phyloP scores from a whole-genome alignment of 768 basidiomycete species.

The Trametes coccinea region DNA sequence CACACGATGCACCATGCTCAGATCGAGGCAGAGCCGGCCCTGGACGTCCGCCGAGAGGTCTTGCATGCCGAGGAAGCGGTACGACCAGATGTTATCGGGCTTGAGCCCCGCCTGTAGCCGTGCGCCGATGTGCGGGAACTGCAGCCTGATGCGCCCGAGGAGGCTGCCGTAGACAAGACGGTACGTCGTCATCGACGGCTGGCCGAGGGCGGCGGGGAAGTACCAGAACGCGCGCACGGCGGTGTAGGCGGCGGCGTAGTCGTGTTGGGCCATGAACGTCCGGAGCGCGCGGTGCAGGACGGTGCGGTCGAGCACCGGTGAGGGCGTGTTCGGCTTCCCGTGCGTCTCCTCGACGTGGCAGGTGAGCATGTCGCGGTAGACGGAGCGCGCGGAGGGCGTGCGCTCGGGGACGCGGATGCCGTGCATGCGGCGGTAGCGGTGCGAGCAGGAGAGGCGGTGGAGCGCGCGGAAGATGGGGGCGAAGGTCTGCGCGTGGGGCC shows the following conservation, averaged over 20 bases:
- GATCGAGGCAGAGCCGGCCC: slow-evolving; percentile 2
- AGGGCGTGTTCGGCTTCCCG: slow-evolving; percentile 1
- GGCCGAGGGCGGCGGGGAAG: slow-evolving; percentile 7
- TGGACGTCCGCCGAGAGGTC: not conserved
- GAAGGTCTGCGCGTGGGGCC: slow-evolving; percentile 48
- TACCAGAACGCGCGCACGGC: slow-evolving; percentile 33
- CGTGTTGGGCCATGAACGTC: slow-evolving; percentile 44
- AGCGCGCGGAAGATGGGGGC: slow-evolving; percentile 42
- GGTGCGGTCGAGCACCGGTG: slow-evolving; percentile 19
- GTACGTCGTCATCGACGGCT: slow-evolving; percentile 18
- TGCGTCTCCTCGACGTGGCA: slow-evolving; percentile 32
- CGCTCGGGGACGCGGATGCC: slow-evolving; percentile 21
- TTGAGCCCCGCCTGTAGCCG: not conserved
- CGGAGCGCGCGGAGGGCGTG: slow-evolving; percentile 38
- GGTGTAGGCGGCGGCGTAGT: slow-evolving; percentile 50
- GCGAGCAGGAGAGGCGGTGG: slow-evolving; percentile 15
- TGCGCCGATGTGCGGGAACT: slow-evolving; percentile 10
- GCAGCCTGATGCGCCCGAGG: slow-evolving; percentile 12
- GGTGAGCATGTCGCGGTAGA: slow-evolving; percentile 48
- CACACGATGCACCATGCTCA: slow-evolving; percentile 19
- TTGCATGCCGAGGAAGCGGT: slow-evolving; percentile 28
- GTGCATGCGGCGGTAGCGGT: slow-evolving; percentile 22
- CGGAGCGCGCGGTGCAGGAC: slow-evolving; percentile 46
- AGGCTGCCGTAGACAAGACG: slow-evolving; percentile 19
- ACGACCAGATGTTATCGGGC: slow-evolving; percentile 18